These are phyloP conservation scores for Sporodiniella umbellata DNA, from an alignment of 371 early-diverging fungal genomes.

Conservation along the genomic window DNA sequence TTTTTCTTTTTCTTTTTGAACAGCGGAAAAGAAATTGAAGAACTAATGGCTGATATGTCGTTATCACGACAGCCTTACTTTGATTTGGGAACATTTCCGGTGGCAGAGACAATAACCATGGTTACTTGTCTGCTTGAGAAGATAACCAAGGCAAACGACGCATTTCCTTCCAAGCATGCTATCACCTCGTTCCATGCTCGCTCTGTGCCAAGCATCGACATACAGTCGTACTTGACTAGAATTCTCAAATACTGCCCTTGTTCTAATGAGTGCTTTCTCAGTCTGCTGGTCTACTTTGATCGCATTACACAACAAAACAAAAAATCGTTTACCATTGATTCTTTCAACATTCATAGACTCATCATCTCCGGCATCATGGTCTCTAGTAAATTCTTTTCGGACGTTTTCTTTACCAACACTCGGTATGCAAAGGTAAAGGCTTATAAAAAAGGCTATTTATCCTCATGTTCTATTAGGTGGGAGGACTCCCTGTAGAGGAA, in stretches of 20 bases:
- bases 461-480: conserved; percentile 61
- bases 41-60: not conserved
- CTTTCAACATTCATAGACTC: conserved; percentile 82
- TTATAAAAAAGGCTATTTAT: not conserved
- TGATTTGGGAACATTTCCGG: conserved; percentile 25
- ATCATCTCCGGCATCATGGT: conserved; percentile 77
- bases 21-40: too few species aligned
- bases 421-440: conserved; percentile 71
- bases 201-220: conserved; percentile 42
- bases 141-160: conserved; percentile 28
- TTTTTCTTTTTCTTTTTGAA: not conserved
- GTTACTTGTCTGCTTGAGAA: conserved; percentile 27
- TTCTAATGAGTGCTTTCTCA: conserved; percentile 73
- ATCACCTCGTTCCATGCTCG: conserved; percentile 59
- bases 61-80: conserved; percentile 3
- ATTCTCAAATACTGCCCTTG: conserved; percentile 78
- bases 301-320: conserved; percentile 50
- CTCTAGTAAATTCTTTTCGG: conserved; percentile 79
- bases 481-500: conserved; percentile 88
- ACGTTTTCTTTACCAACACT: conserved; percentile 85
- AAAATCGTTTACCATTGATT: conserved; percentile 64
- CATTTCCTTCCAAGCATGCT: conserved; percentile 1
- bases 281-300: conserved; percentile 77
- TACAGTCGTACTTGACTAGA: conserved; percentile 59
- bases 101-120: conserved; percentile 30